Base-by-base conservation (phyloP, 208 protist species). In the Trypanosoma cruzi region DNA sequence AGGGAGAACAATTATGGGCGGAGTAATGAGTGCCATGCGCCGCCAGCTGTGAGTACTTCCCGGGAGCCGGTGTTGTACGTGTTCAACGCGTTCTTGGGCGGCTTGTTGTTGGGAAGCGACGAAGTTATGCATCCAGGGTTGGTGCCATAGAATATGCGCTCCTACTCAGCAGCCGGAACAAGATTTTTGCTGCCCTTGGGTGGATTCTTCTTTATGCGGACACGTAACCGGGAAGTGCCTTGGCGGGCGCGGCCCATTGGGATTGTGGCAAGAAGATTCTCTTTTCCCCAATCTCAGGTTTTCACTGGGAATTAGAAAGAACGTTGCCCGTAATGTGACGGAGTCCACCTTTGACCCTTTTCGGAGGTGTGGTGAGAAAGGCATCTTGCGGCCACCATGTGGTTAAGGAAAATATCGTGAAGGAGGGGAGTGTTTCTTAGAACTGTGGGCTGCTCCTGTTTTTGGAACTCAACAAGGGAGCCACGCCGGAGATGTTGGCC, bases 1-100 rank as follows among this genome's bases (percentile, higher is more conserved):
- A 87, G 18, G 87, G 79, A 1, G 85, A 92, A 77, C 75, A 81
- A 72, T 62, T 96, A 31, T 96, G 86, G 89, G 84, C 75, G 10
- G 88, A 94, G 68, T 96, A 86, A n/a, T 68, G 92, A 94, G 69
- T 90, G 85, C 10, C 79, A 93, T 64, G 61, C 77, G 1, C 52
- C 76, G 10, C 82, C 85, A 2, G 46, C 77, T 42, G 46, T 85
- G 13, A 46, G 34, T 37, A 76, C 77, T 1, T 44, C 70, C 5
- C 71, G 80, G 8, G 83, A 86, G 52, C 71, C 94, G 52, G 56
- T 71, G 11, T 37, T 86, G 24, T 80, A 88, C 50, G 82, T 96
- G 48, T 94, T 96, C 61, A 69, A 82, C 46, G 58, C 77, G 22
- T 89, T 96, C 53, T 85, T 92, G 53, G 90, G 90, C n/a, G 34